Conservation (phyloP, 371 early-diverging fungal genomes). For the Entomophthora muscae region DNA sequence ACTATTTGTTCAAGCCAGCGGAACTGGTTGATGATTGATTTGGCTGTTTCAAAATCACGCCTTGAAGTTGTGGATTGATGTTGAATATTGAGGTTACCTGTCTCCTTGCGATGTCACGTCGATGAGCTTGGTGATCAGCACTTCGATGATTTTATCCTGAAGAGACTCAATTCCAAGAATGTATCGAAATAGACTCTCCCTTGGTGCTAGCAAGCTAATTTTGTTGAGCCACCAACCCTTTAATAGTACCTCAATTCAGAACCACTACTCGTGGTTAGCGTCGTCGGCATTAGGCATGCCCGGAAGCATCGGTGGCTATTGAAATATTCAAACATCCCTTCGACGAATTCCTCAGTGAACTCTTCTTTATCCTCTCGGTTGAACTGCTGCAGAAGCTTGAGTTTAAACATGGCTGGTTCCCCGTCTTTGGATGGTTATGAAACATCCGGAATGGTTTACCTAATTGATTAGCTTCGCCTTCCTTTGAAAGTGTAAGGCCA, state of each 20-base stretch:
- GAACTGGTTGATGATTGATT: conserved; percentile 6
- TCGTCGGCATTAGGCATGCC: neutral
- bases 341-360: neutral
- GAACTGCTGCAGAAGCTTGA: neutral
- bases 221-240: neutral
- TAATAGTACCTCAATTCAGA: neutral
- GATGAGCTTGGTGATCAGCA: neutral
- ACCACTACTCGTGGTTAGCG: neutral
- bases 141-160: neutral
- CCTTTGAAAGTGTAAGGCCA: neutral
- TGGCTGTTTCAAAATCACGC: neutral
- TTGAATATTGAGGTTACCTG: neutral
- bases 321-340: neutral
- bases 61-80: neutral
- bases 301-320: neutral
- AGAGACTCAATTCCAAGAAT: neutral
- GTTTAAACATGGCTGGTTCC: neutral
- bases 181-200: neutral
- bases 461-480: neutral
- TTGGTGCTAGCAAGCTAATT: neutral
- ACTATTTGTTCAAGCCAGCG: neutral
- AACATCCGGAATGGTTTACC: neutral
- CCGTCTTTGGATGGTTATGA: neutral
- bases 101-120: neutral
- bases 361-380: neutral